phyloP scores from a whole-genome alignment of 768 basidiomycete genomes.

The Suillus occidentalis region DNA sequence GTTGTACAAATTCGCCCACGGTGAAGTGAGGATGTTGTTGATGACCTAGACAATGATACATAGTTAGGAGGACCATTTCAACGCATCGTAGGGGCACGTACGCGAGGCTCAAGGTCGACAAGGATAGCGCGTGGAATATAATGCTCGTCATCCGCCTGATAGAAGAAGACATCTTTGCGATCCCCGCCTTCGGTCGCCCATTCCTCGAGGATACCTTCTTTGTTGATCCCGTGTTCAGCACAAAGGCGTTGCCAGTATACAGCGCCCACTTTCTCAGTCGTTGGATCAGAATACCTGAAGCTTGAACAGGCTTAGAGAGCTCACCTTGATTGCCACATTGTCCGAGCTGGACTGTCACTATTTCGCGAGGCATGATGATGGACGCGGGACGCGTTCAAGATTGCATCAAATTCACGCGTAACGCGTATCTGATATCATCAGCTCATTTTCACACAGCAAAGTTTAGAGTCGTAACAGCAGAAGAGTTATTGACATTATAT shows the following conservation, averaged over 20 bases:
- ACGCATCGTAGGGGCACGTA: conserved; percentile 40
- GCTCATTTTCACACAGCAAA: background rate
- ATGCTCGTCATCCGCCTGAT: conserved; percentile 99
- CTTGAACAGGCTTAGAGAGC: conserved; percentile 24
- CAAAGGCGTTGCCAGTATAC: conserved; percentile 99
- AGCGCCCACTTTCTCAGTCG: conserved; percentile 71
- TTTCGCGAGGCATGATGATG: conserved; percentile 79
- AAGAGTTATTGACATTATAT: conserved; percentile 20
- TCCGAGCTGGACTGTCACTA: conserved; percentile 82
- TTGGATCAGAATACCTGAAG: conserved; percentile 11
- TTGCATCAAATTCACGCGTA: conserved; percentile 13
- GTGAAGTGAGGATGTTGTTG: conserved; percentile 87
- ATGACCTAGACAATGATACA: conserved; percentile 67
- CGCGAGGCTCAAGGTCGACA: conserved; percentile 94
- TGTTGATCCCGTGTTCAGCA: conserved; percentile 96
- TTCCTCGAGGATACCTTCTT: conserved; percentile 93
- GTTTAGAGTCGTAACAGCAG: conserved; percentile 8
- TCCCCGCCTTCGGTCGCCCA: conserved; percentile 96
- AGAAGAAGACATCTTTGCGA: conserved; percentile 99
- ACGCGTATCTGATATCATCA: background rate
- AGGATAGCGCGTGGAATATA: conserved; percentile 97
- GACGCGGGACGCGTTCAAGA: conserved; percentile 18
- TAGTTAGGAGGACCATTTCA: background rate
- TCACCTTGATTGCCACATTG: conserved; percentile 93
- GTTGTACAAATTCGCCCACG: conserved; percentile 89